Evolutionary conservation across 2,329 filamentous ascomycete species (phyloP), one percentile per base, ranked within the genome.

Genomic region (Calonectria naviculata): DNA sequence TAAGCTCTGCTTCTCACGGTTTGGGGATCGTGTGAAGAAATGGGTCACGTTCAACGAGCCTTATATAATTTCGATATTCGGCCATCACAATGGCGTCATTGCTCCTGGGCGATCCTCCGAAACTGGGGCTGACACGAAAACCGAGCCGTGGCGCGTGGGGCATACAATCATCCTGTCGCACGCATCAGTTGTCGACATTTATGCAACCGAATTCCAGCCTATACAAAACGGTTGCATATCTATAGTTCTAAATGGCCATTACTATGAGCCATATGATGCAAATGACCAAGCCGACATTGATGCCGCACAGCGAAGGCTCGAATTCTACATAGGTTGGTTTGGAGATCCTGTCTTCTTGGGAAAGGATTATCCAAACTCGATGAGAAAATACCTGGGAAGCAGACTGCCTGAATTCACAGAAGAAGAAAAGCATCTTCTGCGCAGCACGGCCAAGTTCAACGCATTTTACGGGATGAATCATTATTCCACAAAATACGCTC

Each of bases 381-480:
- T 78, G 77, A 54, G 68, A 29, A 47, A 61, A 5, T 61, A 75
- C 17, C 75, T 78, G 19, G 75, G 74, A 8, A n/a, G 41, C 1
- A 60, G 77, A 1, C 71, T 78, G 17, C 77, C 77, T 4, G 19
- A 63, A 3, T 78, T 77, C 54, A 76, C 73, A 1, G n/a, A 38
- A 0, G 70, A 65, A 4, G 75, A 78, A 3, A 34, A 26, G 1
- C 29, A 56, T 5, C 63, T 78, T 4, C 65, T 77, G 4, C 38
- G 36, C 1, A 29, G 46, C 7, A 70, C 74, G 3, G 71, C 75
- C 10, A 38, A 38, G 1, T 26, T 68, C 10, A 76, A 78, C 34
- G 64, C 71, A 7, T 83, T 83, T 54, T 83, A 82, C 31, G 81
- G 81, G 29, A 82, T 83, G 80, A 82, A 83, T 63, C 78, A 80